Percentiles rank a stretch among this genome's conserved stretches.
Evolutionary conservation across 108 stramenopile species (phyloP).

Genomic region (Cyclotella choctawhatcheeana): DNA sequence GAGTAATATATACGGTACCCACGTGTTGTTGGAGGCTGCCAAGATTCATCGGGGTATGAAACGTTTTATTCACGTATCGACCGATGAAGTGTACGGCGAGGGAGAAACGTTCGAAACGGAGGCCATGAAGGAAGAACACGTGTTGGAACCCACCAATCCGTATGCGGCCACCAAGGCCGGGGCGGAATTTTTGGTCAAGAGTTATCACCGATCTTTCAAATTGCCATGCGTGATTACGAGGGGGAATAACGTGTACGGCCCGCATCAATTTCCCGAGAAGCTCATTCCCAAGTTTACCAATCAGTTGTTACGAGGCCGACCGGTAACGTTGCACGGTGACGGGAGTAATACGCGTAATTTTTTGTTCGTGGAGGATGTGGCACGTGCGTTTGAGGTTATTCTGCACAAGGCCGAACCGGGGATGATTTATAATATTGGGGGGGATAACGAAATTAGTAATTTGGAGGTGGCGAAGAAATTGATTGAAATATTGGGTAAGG

Average conservation of each 20-base stretch:
- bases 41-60: slow-evolving; percentile 83
- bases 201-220: slow-evolving; percentile 92
- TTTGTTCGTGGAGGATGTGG: slow-evolving; percentile 97
- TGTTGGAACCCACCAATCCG: slow-evolving; percentile 98
- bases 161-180: slow-evolving; percentile 99
- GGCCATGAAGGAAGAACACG: slow-evolving; percentile 97
- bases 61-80: slow-evolving; percentile 97
- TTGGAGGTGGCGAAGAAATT: slow-evolving; percentile 86
- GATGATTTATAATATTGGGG: slow-evolving; percentile 98
- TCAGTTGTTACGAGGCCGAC: slow-evolving; percentile 88
- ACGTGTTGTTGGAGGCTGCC: slow-evolving; percentile 97
- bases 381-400: slow-evolving; percentile 95
- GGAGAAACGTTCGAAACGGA: slow-evolving; percentile 92
- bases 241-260: slow-evolving; percentile 99
- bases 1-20: slow-evolving; percentile 98
- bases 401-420: slow-evolving; percentile 93
- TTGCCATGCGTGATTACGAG: slow-evolving; percentile 95
- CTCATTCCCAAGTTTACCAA: slow-evolving; percentile 99
- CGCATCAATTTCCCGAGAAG: slow-evolving; percentile 99
- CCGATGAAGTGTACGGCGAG: slow-evolving; percentile 99
- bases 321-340: slow-evolving; percentile 97
- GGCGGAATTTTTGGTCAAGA: slow-evolving; percentile 97
- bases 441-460: slow-evolving; percentile 91
- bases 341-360: slow-evolving; percentile 98
- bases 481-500: slow-evolving; percentile 79